phyloP scores from a whole-genome alignment of 2,329 filamentous ascomycete species.

The Botryotinia narcissicola region DNA sequence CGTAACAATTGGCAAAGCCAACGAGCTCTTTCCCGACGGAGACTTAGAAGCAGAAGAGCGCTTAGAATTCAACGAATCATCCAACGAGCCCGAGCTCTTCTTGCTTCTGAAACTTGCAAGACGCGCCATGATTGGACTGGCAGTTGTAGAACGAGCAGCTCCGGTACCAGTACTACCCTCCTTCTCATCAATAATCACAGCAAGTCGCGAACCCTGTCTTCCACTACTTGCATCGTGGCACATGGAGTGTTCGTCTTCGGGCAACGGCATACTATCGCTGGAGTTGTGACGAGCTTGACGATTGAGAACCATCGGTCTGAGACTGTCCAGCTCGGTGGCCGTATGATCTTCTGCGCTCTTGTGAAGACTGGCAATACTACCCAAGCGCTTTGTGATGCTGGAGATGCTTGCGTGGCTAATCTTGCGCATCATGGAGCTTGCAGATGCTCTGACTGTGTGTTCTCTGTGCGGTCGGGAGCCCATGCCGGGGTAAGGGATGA shows the following conservation, averaged over 20 bases:
- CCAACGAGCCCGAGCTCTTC: slow-evolving; percentile 30
- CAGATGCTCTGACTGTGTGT: slow-evolving; percentile 71
- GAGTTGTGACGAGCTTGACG: slow-evolving; percentile 23
- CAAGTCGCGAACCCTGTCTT: slow-evolving; percentile 26
- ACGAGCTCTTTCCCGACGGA: slow-evolving; percentile 33
- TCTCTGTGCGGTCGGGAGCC: slow-evolving; percentile 62
- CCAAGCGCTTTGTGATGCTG: slow-evolving; percentile 66
- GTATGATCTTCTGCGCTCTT: slow-evolving; percentile 31
- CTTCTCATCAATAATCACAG: slow-evolving; percentile 36
- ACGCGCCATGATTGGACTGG: slow-evolving; percentile 24
- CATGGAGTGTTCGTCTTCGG: slow-evolving; percentile 27
- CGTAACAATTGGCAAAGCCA: slow-evolving; percentile 22
- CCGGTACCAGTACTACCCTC: slow-evolving; percentile 32
- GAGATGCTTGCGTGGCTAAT: slow-evolving; percentile 74
- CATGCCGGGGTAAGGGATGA: slow-evolving; percentile 82
- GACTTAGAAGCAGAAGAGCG: slow-evolving; percentile 30
- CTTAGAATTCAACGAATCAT: not conserved
- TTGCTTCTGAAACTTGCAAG: slow-evolving; percentile 32
- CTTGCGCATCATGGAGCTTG: slow-evolving; percentile 83
- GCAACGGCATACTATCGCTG: slow-evolving; percentile 20
- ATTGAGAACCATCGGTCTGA: slow-evolving; percentile 20
- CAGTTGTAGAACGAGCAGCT: slow-evolving; percentile 7
- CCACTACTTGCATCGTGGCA: not conserved
- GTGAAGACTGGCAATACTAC: slow-evolving; percentile 36
- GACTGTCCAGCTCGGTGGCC: slow-evolving; percentile 23